These are phyloP conservation scores for Zymoseptoria ardabiliae DNA, from an alignment of 2,329 filamentous ascomycete species.

Conservation along the genomic window DNA sequence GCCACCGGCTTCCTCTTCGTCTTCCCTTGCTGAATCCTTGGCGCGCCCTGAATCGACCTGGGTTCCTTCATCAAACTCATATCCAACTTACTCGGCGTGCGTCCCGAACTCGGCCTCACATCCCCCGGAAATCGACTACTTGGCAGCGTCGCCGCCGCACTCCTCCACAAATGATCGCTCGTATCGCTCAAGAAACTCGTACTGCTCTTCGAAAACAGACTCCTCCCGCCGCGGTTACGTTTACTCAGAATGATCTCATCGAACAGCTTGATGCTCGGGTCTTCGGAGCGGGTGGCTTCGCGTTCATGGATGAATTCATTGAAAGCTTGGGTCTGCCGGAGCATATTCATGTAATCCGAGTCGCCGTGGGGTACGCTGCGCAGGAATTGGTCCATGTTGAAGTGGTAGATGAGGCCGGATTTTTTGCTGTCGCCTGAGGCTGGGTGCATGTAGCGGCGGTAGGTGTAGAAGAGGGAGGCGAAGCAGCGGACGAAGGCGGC, in stretches of 20 bases:
- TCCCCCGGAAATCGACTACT: conserved; percentile 49
- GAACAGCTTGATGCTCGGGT: conserved; percentile 66
- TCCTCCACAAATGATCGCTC: conserved; percentile 72
- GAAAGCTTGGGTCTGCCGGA: conserved; percentile 58
- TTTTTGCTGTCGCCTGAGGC: conserved; percentile 56
- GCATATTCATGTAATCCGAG: conserved; percentile 54
- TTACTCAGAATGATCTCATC: conserved; percentile 81
- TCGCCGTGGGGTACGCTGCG: conserved; percentile 58
- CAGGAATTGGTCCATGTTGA: conserved; percentile 61
- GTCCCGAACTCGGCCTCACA: conserved; percentile 51
- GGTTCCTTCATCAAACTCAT: conserved; percentile 85
- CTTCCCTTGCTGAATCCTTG: conserved; percentile 48
- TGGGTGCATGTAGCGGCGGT: conserved; percentile 55
- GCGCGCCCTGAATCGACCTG: conserved; percentile 80
- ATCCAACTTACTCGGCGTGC: conserved; percentile 77
- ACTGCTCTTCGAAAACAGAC: conserved; percentile 54
- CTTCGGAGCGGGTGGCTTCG: conserved; percentile 53
- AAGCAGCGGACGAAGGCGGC: conserved; percentile 64
- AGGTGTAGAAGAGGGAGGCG: conserved; percentile 61
- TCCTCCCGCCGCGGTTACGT: conserved; percentile 58
- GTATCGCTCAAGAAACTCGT: conserved; percentile 63
- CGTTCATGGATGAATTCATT: conserved; percentile 74
- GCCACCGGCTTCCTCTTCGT: conserved; percentile 45
- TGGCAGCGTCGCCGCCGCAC: conserved; percentile 51
- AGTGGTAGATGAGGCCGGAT: conserved; percentile 54